Base-by-base conservation (phyloP, 148 eudicot genomes). In the Vaccinium myrtillus region DNA sequence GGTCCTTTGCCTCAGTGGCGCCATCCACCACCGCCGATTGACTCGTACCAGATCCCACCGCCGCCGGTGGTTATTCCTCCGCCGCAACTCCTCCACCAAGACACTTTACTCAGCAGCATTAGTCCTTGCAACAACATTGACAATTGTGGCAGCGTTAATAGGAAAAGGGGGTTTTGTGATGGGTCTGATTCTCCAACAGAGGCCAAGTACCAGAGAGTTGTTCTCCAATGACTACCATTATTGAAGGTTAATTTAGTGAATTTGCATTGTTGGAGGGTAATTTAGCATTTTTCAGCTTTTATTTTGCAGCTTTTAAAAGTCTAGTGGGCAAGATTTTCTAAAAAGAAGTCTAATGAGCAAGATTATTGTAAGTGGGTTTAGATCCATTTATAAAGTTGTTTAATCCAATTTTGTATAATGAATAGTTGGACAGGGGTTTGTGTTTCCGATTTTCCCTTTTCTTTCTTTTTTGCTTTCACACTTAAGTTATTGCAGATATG, bases 1-100 rank as follows among this genome's bases (percentile, higher is more conserved):
- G 98, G 98, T 16, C 95, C 98, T 7, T 83, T 95, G 23, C 98
- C 98, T 6, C 89, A 92, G 86, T 95, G 98, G 98, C 91, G 92
- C 74, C 95, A 93, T 87, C 98, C 96, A 1, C 98, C 98, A 1
- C 95, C 98, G 19, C 90, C 94, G 1, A 71, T 94, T 46, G 91
- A 93, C 85, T 73, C 92, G 18, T 88, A 88, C 7, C 91, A 91
- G 86, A 95, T 95, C 77, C 98, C 93, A 13, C 88, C 91, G 18
- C 91, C 98, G 8, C 98, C 95, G 13, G 91, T 94, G 65, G 75
- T 85, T 6, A 75, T 92, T 27, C 87, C 89, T 0, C 69, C 85
- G 6, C 23, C 76, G 32, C 86, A 80, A 9, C 61, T 83, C 51
- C 76, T 79, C 79, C 87, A 79, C 53, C 87, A 86, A 67, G 88